Base-by-base conservation (phyloP, 495 filamentous ascomycete genomes). In the Penicillium canescens region DNA sequence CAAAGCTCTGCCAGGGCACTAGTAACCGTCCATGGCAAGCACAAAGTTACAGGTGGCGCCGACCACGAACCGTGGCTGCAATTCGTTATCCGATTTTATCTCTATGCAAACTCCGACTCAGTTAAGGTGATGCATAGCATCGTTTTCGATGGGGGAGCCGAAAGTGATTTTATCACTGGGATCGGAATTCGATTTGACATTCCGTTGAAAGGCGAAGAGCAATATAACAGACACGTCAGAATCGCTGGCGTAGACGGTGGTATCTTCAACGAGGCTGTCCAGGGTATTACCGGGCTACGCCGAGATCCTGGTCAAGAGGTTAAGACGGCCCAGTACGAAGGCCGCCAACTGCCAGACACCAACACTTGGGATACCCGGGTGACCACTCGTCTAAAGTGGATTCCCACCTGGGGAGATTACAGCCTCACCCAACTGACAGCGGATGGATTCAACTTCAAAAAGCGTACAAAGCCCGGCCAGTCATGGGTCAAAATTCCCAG, bases 361-460 rank as follows among this genome's bases (percentile, higher is more conserved):
- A 11, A 48, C n/a, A 70, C 62, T 3, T 78, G 75, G 73, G 69
- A 69, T 39, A 52, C 55, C 1, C 55, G 57, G 10, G 73, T 78
- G 23, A 60, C 61, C 9, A 63, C 63, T 5, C 65, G 67, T 18
- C 23, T 78, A 14, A 61, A 72, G 31, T 77, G 69, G 67, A 69
- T 82, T 57, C 78, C 77, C 1, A 41, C 64, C 3, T 82, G 78
- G 78, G 70, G 71, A 16, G 72, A 77, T 21, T 82, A 76, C 52
- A 69, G 64, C 3, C 61, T 82, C 6, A 52, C 61, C 16, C 78
- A 82, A 51, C 56, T 79, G 9, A 78, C 75, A 0, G 61, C 77
- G 0, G 78, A 80, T 39, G 78, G 78, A 13, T 82, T 78, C 57
- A 80, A 69, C 0, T 56, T 80, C 20, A 74, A 76, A 51, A 82